phyloP scores from a whole-genome alignment of 1,284 basidiomycete genomes.

The Sporisorium graminicola region DNA sequence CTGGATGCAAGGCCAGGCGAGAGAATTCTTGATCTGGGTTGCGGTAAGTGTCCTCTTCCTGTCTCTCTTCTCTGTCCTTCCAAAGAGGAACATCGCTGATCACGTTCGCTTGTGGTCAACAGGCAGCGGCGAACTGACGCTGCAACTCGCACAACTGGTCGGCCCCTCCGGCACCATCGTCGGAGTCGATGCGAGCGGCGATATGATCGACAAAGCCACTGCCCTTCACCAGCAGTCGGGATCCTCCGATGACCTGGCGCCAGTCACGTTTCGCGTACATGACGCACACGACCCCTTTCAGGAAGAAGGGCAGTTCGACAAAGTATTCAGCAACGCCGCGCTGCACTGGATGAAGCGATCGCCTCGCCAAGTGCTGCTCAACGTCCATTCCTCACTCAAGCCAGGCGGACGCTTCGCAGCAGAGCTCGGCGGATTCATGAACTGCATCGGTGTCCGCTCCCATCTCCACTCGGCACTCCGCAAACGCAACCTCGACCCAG shows the following conservation, averaged over 20 bases:
- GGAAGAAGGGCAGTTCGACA: slow-evolving; percentile 13
- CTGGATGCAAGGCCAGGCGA: slow-evolving; percentile 49
- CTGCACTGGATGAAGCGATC: slow-evolving; percentile 49
- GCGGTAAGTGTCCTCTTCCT: slow-evolving; percentile 50
- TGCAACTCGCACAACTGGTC: slow-evolving; percentile 19
- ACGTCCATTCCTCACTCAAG: slow-evolving; percentile 1
- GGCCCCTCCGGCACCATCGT: slow-evolving; percentile 22
- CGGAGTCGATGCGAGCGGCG: slow-evolving; percentile 32
- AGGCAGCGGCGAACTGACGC: slow-evolving; percentile 47
- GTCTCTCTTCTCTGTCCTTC: background rate
- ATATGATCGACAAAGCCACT: slow-evolving; percentile 44
- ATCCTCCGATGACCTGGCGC: background rate
- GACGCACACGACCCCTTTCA: slow-evolving; percentile 27
- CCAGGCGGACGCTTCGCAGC: slow-evolving; percentile 34
- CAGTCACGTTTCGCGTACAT: slow-evolving; percentile 9
- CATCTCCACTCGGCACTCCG: slow-evolving; percentile 21
- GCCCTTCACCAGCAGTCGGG: background rate
- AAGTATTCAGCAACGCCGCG: slow-evolving; percentile 52
- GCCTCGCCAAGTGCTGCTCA: slow-evolving; percentile 9
- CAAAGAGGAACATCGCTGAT: background rate
- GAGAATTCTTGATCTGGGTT: slow-evolving; percentile 45
- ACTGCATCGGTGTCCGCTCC: slow-evolving; percentile 33
- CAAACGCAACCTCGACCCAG: slow-evolving; percentile 15
- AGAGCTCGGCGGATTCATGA: slow-evolving; percentile 42
- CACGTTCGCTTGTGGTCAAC: background rate